phyloP scores from a whole-genome alignment of 1,139 yeast species.

The Spathaspora sp. region DNA sequence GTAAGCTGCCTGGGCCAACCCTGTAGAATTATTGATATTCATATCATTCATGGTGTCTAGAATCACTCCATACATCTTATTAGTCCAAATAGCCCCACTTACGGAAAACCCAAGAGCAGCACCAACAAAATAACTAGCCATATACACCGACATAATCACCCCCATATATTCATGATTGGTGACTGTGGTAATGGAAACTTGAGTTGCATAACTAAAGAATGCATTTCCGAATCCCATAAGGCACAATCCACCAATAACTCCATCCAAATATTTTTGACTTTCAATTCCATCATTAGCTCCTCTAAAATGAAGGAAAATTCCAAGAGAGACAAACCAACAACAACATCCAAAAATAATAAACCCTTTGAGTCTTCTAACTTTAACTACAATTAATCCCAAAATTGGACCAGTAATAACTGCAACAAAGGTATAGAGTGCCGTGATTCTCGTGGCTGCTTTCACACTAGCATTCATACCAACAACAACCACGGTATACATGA shows the following conservation, averaged over 20 bases:
- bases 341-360: conserved; percentile 59
- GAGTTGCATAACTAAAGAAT: conserved; percentile 66
- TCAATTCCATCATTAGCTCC: conserved; percentile 25
- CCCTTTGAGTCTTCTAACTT: conserved; percentile 53
- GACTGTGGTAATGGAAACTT: conserved; percentile 61
- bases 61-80: conserved; percentile 17
- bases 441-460: conserved; percentile 65
- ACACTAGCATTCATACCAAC: conserved; percentile 61
- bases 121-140: conserved; percentile 58
- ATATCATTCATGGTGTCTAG: conserved; percentile 15
- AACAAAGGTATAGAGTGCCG: conserved; percentile 64
- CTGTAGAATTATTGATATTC: conserved; percentile 13
- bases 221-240: conserved; percentile 74
- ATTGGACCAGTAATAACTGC: conserved; percentile 62
- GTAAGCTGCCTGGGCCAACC: conserved; percentile 50
- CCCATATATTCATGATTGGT: conserved; percentile 67
- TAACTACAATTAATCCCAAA: conserved; percentile 55
- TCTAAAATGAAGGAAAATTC: conserved; percentile 32
- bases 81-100: conserved; percentile 68
- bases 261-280: conserved; percentile 32
- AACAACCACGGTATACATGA: conserved; percentile 59
- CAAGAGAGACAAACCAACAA: conserved; percentile 41
- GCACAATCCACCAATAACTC: conserved; percentile 66
- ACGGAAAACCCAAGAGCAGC: conserved; percentile 53
- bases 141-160: conserved; percentile 53